phyloP scores from a whole-genome alignment of 306 rosid species.

The Dicorynia guianensis region DNA sequence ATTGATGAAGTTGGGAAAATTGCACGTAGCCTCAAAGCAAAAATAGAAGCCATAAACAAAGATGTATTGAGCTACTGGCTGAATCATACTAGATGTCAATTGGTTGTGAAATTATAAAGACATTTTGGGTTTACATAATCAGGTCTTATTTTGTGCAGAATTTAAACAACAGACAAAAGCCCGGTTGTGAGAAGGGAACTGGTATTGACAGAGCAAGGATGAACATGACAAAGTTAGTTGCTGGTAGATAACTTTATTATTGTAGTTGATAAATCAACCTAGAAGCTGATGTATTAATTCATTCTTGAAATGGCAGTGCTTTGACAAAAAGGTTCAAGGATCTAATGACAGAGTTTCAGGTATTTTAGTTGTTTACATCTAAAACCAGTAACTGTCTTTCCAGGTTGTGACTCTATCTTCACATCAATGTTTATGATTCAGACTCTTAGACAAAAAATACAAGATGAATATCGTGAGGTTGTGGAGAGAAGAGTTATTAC shows the following conservation, averaged over 20 bases:
- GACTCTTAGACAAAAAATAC: slow-evolving; percentile 94
- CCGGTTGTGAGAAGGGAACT: slow-evolving; percentile 94
- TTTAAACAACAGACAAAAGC: slow-evolving; percentile 78
- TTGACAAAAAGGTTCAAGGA: slow-evolving; percentile 86
- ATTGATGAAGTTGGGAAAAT: slow-evolving; percentile 97
- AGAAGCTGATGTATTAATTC: slow-evolving; percentile 37
- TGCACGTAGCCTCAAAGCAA: slow-evolving; percentile 80
- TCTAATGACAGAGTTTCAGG: slow-evolving; percentile 95
- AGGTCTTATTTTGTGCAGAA: slow-evolving; percentile 63
- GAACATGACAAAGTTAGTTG: slow-evolving; percentile 88
- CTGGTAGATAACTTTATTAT: slow-evolving; percentile 27
- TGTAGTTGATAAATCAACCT: slow-evolving; percentile 15
- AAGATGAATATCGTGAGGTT: slow-evolving; percentile 98
- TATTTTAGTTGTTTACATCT: slow-evolving; percentile 36
- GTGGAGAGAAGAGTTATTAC: slow-evolving; percentile 98
- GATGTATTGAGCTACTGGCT: slow-evolving; percentile 62
- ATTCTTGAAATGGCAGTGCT: slow-evolving; percentile 61
- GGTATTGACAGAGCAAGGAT: slow-evolving; percentile 91
- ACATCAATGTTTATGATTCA: slow-evolving; percentile 47
- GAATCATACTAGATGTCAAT: slow-evolving; percentile 25
- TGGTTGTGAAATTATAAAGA: slow-evolving; percentile 17
- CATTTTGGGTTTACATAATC: slow-evolving; percentile 22
- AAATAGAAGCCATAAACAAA: slow-evolving; percentile 81
- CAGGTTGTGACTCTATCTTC: slow-evolving; percentile 37
- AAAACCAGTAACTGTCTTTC: slow-evolving; percentile 25